These are phyloP conservation scores for Zangia roseola DNA, from an alignment of 768 basidiomycete species.

Conservation along the genomic window DNA sequence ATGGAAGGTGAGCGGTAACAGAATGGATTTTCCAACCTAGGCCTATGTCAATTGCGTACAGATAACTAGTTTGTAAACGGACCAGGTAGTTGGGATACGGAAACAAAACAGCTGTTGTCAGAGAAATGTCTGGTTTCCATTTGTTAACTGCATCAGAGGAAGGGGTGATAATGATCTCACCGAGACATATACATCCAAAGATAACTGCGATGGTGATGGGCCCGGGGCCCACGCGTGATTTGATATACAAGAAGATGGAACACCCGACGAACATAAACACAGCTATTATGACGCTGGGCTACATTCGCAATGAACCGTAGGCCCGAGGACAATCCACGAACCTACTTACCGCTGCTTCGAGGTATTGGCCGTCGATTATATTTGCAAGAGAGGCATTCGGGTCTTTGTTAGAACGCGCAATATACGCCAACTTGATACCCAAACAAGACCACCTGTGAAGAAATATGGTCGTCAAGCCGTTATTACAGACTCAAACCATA, in stretches of 20 bases:
- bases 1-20: slow-evolving; percentile 61
- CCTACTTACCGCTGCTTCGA: slow-evolving; percentile 46
- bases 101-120: slow-evolving; percentile 58
- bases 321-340: not conserved
- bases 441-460: slow-evolving; percentile 62
- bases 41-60: not conserved
- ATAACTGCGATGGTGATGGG: slow-evolving; percentile 57
- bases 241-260: slow-evolving; percentile 56
- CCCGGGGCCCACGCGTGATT: slow-evolving; percentile 58
- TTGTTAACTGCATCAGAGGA: not conserved
- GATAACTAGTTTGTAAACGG: slow-evolving; percentile 10
- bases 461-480: not conserved
- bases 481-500: slow-evolving; percentile 5
- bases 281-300: slow-evolving; percentile 59
- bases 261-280: slow-evolving; percentile 66
- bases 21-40: slow-evolving; percentile 50
- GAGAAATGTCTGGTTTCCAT: slow-evolving; percentile 46
- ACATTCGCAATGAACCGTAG: slow-evolving; percentile 1
- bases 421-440: slow-evolving; percentile 58
- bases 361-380: slow-evolving; percentile 51
- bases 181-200: slow-evolving; percentile 59
- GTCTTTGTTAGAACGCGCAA: slow-evolving; percentile 48
- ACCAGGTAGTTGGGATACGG: slow-evolving; percentile 65
- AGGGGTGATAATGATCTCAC: slow-evolving; percentile 32
- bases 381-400: slow-evolving; percentile 36